Evolutionary conservation across 2,329 filamentous ascomycete species (phyloP).

Genomic region (Fusarium palustre): DNA sequence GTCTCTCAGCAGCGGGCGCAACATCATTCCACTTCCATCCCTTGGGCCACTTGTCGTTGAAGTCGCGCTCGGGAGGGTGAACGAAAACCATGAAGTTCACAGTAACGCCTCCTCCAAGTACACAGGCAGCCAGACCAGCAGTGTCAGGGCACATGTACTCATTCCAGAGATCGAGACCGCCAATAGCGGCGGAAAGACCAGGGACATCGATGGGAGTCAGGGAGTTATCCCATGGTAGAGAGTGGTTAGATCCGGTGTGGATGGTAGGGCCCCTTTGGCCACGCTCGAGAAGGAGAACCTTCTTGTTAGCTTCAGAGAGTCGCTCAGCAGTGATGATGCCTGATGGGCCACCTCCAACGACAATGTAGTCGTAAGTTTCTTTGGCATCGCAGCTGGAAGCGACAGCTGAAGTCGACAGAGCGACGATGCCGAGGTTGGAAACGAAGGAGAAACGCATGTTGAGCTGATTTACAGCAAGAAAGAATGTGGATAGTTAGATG

Average conservation of each 20-base stretch:
- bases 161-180: slow-evolving; percentile 74
- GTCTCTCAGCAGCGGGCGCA: slow-evolving; percentile 66
- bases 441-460: slow-evolving; percentile 19
- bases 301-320: slow-evolving; percentile 72
- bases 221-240: slow-evolving; percentile 70
- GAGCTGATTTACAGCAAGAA: neutral
- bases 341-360: slow-evolving; percentile 42
- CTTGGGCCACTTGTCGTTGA: slow-evolving; percentile 72
- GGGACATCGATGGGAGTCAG: slow-evolving; percentile 78
- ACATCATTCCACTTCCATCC: slow-evolving; percentile 74
- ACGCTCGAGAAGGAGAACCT: slow-evolving; percentile 71
- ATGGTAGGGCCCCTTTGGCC: slow-evolving; percentile 68
- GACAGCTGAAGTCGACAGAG: neutral
- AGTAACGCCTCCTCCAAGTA: slow-evolving; percentile 74
- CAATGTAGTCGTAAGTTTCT: slow-evolving; percentile 46
- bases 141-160: slow-evolving; percentile 44
- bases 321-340: slow-evolving; percentile 49
- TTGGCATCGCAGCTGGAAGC: slow-evolving; percentile 18
- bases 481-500: neutral
- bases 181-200: slow-evolving; percentile 66
- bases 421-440: neutral
- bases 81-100: slow-evolving; percentile 77
- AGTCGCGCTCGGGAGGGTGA: slow-evolving; percentile 73
- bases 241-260: slow-evolving; percentile 70
- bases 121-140: slow-evolving; percentile 64